Percentiles rank a stretch among this genome's conserved stretches.
Conservation (phyloP, 2,329 filamentous ascomycete species). For the Tolypocladium amazonense region DNA sequence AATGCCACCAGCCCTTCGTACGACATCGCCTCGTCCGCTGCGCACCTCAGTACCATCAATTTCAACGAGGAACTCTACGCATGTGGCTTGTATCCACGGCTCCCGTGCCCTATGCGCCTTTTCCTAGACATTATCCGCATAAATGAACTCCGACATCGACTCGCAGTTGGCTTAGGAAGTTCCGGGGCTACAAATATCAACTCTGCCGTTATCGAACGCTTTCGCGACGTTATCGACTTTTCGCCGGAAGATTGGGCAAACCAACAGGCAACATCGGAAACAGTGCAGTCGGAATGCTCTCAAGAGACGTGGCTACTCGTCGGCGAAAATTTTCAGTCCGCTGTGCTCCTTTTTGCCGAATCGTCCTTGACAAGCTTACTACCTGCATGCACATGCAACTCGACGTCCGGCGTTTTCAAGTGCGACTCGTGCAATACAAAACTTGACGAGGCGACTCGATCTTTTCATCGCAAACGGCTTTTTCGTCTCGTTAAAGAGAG, state of each 20-base stretch:
- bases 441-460: not conserved
- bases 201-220: not conserved
- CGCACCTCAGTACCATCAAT: not conserved
- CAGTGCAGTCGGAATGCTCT: not conserved
- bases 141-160: conserved; percentile 2
- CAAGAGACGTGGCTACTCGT: not conserved
- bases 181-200: not conserved
- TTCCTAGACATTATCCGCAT: conserved; percentile 5
- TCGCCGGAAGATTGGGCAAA: conserved; percentile 1
- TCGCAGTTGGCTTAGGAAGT: not conserved
- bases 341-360: not conserved
- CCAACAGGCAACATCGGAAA: not conserved
- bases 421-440: not conserved
- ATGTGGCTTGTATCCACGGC: conserved; percentile 1
- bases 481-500: not conserved
- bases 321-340: conserved; percentile 1
- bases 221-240: conserved; percentile 1
- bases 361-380: not conserved
- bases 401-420: not conserved
- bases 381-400: not conserved
- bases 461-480: not conserved
- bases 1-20: not conserved
- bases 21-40: not conserved
- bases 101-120: conserved; percentile 3
- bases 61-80: not conserved